Evolutionary conservation across 2,329 filamentous ascomycete species (phyloP).

Genomic region (Geoglossum cookeanum): DNA sequence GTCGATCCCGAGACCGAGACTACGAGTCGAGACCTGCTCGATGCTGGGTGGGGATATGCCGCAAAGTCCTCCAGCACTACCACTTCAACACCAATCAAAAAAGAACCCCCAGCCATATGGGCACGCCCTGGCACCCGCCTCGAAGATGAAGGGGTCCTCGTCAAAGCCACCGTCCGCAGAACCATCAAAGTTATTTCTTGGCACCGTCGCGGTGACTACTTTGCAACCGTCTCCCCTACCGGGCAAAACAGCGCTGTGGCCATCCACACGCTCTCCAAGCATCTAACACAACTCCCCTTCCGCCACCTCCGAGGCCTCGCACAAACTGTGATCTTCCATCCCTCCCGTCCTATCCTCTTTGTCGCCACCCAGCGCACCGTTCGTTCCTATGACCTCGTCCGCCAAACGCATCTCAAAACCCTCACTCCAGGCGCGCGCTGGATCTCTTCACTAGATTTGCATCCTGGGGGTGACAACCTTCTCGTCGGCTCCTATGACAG

Average conservation of each 20-base stretch:
- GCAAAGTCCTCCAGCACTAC: constrained; percentile 35
- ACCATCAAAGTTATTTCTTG: constrained; percentile 77
- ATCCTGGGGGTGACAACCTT: constrained; percentile 82
- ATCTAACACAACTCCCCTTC: constrained; percentile 90
- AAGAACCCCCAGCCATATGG: constrained; percentile 67
- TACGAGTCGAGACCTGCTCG: constrained; percentile 55
- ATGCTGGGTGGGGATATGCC: constrained; percentile 89
- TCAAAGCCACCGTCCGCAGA: constrained; percentile 62
- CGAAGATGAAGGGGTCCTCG: constrained; percentile 57
- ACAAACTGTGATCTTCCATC: constrained; percentile 88
- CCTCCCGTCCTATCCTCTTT: constrained; percentile 80
- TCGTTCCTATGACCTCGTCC: constrained; percentile 81
- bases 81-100: constrained; percentile 34
- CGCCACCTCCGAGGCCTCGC: constrained; percentile 55
- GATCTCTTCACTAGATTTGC: constrained; percentile 88
- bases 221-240: constrained; percentile 73
- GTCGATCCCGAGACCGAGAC: constrained; percentile 55
- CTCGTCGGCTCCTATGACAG: constrained; percentile 92
- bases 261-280: constrained; percentile 88
- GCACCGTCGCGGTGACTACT: constrained; percentile 88
- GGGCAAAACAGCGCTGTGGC: constrained; percentile 65
- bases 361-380: constrained; percentile 89
- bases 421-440: constrained; percentile 82
- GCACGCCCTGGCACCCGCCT: constrained; percentile 54
- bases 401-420: constrained; percentile 81